Evolutionary conservation across 495 filamentous ascomycete species (phyloP).

Genomic region (Talaromyces thailandensis): DNA sequence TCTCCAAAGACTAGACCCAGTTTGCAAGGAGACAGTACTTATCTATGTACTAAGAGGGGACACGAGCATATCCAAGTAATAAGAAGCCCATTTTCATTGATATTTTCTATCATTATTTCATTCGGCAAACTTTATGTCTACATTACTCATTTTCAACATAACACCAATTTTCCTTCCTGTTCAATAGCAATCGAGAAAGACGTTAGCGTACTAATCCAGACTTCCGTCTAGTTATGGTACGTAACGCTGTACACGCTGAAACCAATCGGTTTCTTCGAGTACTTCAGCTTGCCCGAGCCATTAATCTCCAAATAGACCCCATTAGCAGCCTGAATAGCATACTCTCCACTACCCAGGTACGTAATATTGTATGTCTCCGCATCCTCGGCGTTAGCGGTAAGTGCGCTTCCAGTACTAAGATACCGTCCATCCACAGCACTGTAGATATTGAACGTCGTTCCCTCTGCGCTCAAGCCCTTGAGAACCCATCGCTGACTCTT

Average conservation of each 20-base stretch:
- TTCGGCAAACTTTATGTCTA: neutral
- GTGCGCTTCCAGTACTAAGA: neutral
- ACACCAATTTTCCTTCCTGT: neutral
- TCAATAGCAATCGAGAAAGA: too few relatives aligned
- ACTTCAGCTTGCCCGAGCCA: neutral
- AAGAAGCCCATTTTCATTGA: neutral
- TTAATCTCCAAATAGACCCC: conserved; percentile 1
- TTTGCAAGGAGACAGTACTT: too few relatives aligned
- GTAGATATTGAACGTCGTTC: neutral
- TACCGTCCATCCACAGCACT: conserved; percentile 1
- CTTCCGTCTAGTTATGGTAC: neutral
- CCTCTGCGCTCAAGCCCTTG: neutral
- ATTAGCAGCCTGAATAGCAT: neutral
- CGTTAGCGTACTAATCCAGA: neutral
- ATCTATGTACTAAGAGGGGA: too few relatives aligned
- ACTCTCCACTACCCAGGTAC: neutral
- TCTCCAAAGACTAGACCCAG: too few relatives aligned
- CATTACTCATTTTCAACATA: neutral
- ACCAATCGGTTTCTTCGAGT: neutral
- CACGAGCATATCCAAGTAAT: too few relatives aligned
- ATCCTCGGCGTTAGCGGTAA: neutral
- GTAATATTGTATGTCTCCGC: neutral
- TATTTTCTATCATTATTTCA: neutral
- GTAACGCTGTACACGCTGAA: conserved; percentile 2
- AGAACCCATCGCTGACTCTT: conserved; percentile 2